These are phyloP conservation scores for Lachancea thermotolerans DNA, from an alignment of 805 yeast species.

Conservation along the genomic window DNA sequence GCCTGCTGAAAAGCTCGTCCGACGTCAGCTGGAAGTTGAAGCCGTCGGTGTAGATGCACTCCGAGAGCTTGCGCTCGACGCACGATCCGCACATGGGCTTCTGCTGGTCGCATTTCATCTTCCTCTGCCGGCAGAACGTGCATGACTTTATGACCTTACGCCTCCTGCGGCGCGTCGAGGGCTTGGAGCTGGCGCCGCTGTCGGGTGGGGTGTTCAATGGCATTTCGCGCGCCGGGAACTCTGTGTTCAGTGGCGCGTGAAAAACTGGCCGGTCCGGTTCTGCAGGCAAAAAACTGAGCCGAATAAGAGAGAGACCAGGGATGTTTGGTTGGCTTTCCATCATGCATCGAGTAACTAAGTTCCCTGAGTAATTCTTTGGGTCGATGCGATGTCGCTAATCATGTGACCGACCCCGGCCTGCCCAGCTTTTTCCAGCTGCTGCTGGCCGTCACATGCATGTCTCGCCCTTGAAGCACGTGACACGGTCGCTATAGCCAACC, in stretches of 20 bases:
- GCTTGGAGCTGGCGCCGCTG: conserved; percentile 13
- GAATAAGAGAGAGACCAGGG: too few relatives aligned
- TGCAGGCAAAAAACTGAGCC: conserved; percentile 10
- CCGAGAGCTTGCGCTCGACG: conserved; percentile 26
- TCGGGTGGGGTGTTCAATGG: conserved; percentile 6
- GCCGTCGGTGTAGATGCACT: conserved; percentile 23
- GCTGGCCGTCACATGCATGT: too few relatives aligned
- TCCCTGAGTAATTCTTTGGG: too few relatives aligned
- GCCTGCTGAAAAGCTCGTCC: conserved; percentile 19
- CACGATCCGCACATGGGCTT: conserved; percentile 40
- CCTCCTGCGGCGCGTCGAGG: conserved; percentile 7
- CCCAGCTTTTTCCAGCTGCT: too few relatives aligned
- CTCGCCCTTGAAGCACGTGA: too few relatives aligned
- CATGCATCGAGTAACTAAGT: too few relatives aligned
- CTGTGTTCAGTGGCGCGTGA: conserved; percentile 42
- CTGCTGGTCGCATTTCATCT: conserved; percentile 56
- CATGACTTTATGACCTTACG: conserved; percentile 33
- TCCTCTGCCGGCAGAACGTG: conserved; percentile 55
- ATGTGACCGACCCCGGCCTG: too few relatives aligned
- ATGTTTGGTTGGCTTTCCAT: too few relatives aligned
- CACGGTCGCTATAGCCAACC: too few relatives aligned
- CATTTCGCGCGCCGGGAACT: conserved; percentile 2
- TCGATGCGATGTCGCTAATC: too few relatives aligned
- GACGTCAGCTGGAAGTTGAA: conserved; percentile 20
- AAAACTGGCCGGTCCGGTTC: conserved; percentile 40